Percentiles rank a stretch among this genome's conserved stretches.
Conservation (phyloP, 306 rosid genomes). For the Astragalus membranaceus region DNA sequence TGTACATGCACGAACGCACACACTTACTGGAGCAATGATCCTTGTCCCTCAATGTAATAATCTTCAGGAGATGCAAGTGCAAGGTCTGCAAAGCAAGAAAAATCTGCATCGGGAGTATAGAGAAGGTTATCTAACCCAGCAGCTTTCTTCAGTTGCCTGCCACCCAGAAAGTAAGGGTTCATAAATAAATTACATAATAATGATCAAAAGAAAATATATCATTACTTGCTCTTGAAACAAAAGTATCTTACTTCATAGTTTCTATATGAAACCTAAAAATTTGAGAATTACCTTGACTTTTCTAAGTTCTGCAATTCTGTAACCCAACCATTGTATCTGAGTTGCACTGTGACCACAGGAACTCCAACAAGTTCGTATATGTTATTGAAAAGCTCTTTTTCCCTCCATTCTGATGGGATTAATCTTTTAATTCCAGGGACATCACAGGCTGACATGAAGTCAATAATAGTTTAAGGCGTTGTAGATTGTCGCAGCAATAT, state of each 20-base stretch:
- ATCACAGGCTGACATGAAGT: constrained; percentile 79
- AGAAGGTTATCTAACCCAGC: constrained; percentile 91
- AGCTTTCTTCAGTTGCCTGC: constrained; percentile 74
- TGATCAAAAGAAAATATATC: neutral
- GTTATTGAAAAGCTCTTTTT: constrained; percentile 67
- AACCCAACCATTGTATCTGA: constrained; percentile 96
- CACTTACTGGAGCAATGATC: constrained; percentile 94
- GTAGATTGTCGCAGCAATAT: constrained; percentile 1
- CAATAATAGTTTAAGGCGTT: constrained; percentile 18
- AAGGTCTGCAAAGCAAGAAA: constrained; percentile 96
- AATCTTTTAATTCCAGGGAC: constrained; percentile 96
- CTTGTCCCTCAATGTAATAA: constrained; percentile 94
- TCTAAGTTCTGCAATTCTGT: constrained; percentile 93
- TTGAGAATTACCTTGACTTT: constrained; percentile 69
- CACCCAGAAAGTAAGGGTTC: constrained; percentile 30
- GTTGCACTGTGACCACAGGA: constrained; percentile 99
- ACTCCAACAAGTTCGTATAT: constrained; percentile 87
- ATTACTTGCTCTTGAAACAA: neutral
- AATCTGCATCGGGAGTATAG: constrained; percentile 97
- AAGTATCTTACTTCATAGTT: neutral
- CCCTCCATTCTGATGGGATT: constrained; percentile 80
- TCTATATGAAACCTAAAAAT: neutral
- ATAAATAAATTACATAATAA: constrained; percentile 20
- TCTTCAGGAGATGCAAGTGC: constrained; percentile 93
- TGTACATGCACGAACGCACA: neutral